These are phyloP conservation scores for Arachnopeziza araneosa DNA, from an alignment of 2,329 filamentous ascomycete species.

Conservation along the genomic window DNA sequence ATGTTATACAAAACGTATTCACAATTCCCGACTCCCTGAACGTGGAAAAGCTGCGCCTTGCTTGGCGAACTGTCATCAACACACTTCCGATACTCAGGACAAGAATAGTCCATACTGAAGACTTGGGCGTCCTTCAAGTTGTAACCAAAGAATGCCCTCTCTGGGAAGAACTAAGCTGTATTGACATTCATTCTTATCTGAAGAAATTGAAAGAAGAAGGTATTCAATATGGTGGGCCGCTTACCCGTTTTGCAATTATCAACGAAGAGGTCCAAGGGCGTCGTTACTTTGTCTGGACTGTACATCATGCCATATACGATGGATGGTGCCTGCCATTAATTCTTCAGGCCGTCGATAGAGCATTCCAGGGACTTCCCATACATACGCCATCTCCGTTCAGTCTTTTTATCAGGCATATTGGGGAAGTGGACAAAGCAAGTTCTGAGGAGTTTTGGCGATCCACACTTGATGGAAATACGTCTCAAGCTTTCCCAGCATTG, in stretches of 20 bases:
- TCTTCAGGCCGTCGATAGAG: neutral
- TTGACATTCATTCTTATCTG: too few relatives aligned
- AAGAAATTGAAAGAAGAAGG: neutral
- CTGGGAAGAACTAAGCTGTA: neutral
- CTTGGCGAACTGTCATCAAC: neutral
- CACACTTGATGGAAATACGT: neutral
- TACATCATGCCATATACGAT: slow-evolving; percentile 58
- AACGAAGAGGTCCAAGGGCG: neutral
- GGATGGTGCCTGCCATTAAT: slow-evolving; percentile 29
- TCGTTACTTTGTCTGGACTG: slow-evolving; percentile 2
- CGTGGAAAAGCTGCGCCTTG: neutral
- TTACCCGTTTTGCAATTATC: neutral
- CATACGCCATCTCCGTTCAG: neutral
- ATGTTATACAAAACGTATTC: neutral
- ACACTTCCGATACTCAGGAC: neutral
- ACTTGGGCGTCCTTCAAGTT: neutral
- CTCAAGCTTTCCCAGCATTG: neutral
- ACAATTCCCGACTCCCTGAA: neutral
- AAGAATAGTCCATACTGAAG: neutral
- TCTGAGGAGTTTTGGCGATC: neutral
- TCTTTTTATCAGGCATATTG: neutral
- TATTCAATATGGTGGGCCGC: too few relatives aligned
- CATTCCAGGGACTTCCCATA: neutral
- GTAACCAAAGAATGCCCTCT: neutral
- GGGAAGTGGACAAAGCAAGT: too few relatives aligned